These are phyloP conservation scores for Cryphonectria japonica DNA, from an alignment of 2,329 filamentous ascomycete species.

Conservation along the genomic window DNA sequence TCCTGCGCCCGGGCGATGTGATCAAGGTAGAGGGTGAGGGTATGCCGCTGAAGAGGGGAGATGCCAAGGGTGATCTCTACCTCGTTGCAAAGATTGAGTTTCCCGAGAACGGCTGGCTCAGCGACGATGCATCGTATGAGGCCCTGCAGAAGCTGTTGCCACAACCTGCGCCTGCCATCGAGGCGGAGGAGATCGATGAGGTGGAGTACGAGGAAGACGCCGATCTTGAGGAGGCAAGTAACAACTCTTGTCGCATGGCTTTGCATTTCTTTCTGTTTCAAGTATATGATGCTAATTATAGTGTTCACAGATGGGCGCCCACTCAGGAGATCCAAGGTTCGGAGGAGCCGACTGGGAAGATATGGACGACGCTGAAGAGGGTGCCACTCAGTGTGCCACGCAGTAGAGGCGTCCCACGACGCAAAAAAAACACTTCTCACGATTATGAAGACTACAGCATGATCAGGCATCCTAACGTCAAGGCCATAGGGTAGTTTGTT, in stretches of 20 bases:
- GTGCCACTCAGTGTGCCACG: constrained; percentile 69
- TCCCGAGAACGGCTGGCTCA: constrained; percentile 83
- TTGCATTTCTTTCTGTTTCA: no score
- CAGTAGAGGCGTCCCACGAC: constrained; percentile 54
- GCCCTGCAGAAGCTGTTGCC: constrained; percentile 78
- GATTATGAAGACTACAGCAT: not conserved
- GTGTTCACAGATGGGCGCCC: constrained; percentile 66
- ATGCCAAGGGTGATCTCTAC: constrained; percentile 84
- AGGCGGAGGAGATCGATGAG: constrained; percentile 79
- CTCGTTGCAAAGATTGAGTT: constrained; percentile 85
- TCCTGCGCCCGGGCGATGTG: constrained; percentile 81
- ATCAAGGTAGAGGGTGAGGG: constrained; percentile 88
- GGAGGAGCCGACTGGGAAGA: constrained; percentile 72
- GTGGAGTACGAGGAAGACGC: constrained; percentile 84
- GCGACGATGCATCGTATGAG: constrained; percentile 70
- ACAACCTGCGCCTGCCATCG: constrained; percentile 60
- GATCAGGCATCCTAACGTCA: not conserved
- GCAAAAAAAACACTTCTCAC: constrained; percentile 20
- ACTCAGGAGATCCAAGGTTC: constrained; percentile 68
- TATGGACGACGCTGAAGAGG: constrained; percentile 68
- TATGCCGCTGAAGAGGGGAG: constrained; percentile 90
- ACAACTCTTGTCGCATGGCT: not conserved
- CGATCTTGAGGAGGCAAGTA: constrained; percentile 74
- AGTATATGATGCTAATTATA: constrained; percentile 21
- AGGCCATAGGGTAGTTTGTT: not conserved